These are phyloP conservation scores for Pichia terricola DNA, from an alignment of 1,139 yeast genomes.

Conservation along the genomic window DNA sequence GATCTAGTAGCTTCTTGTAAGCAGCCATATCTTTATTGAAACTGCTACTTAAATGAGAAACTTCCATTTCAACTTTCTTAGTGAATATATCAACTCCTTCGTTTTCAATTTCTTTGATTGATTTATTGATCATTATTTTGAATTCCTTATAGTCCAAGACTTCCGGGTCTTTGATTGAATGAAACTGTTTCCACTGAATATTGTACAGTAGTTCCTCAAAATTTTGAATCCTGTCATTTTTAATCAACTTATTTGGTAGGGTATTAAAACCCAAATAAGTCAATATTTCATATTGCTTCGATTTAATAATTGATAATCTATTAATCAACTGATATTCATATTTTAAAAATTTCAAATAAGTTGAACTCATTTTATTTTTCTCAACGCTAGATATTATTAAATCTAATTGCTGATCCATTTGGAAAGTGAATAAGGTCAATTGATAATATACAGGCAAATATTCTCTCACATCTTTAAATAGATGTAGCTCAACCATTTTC, in stretches of 20 bases:
- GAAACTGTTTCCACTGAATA: constrained; percentile 73
- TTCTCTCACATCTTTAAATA: constrained; percentile 64
- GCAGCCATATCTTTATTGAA: neutral
- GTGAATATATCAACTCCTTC: too few relatives aligned
- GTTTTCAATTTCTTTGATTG: neutral
- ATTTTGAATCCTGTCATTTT: constrained; percentile 13
- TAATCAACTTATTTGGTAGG: constrained; percentile 17
- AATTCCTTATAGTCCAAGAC: constrained; percentile 38
- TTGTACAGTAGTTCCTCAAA: constrained; percentile 43
- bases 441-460: constrained; percentile 26
- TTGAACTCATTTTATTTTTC: neutral
- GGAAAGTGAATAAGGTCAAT: constrained; percentile 61
- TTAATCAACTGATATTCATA: constrained; percentile 5
- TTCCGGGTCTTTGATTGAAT: constrained; percentile 73
- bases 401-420: constrained; percentile 34
- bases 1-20: neutral
- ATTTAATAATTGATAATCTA: constrained; percentile 5
- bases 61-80: too few relatives aligned
- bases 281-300: constrained; percentile 6
- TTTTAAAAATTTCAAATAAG: constrained; percentile 3
- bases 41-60: too few relatives aligned
- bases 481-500: constrained; percentile 67
- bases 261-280: constrained; percentile 14
- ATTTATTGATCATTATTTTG: neutral
- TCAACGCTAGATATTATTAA: constrained; percentile 25